Base-by-base conservation (phyloP, 805 yeast species). In the Lachancea nothofagi region DNA sequence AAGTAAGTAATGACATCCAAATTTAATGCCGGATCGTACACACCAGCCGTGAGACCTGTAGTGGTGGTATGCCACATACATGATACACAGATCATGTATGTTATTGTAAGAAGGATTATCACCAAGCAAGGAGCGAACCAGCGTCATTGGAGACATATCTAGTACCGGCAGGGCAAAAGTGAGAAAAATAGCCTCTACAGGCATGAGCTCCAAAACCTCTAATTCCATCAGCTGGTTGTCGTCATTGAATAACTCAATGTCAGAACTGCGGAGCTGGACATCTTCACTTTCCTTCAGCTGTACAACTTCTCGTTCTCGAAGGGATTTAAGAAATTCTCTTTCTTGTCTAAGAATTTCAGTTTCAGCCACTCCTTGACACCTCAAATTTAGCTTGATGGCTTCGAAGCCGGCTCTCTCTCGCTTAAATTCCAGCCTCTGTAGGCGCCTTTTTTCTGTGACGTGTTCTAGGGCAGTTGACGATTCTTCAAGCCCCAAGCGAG, bases 31-130 rank as follows among this genome's bases (percentile, higher is more conserved):
- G 0, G 89, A 76, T 43, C 94, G 71, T 2, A 82, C 93, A 66
- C 97, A 90, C 97, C 97, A 93, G 0, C 97, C 97, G 19, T 77
- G 70, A 0, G 96, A 80, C 38, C 95, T 71, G 62, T 78, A 89
- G 57, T 90, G 88, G 55, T 87, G 94, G 53, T 89, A 90, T 1
- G 75, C 89, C 4, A 77, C 78, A 51, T 83, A 90, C 33, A 74
- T 70, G 2, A 70, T 46, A 2, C 83, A 50, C 45, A 81, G 77
- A 19, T 52, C 43, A 60, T 65, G 42, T 50, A 67, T 30, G 60
- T 61, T 29, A 41, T 32, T 10, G 38, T 48, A 54, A 4, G 41
- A 18, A 1, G 36, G 22, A 29, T 4, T 19, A 8, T 18, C 14
- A 33, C 45, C 57, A 55, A 47, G 44, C 19, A 46, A 26, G 12